Conservation (phyloP, 2,329 filamentous ascomycete species). For the Penicillium frequentans region DNA sequence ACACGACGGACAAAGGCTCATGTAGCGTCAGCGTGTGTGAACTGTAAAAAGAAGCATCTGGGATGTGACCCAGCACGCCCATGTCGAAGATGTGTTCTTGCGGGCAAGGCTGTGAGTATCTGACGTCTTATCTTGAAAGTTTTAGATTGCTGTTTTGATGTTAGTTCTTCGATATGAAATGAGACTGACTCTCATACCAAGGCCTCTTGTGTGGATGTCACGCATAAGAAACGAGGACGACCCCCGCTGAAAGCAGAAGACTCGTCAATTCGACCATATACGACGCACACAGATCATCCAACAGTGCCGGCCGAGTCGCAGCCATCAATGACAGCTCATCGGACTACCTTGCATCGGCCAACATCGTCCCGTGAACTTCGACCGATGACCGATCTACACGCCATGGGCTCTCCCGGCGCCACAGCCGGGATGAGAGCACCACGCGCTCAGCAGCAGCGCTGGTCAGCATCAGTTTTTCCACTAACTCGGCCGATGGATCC, state of each 20-base stretch:
- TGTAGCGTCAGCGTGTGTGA: slow-evolving; percentile 50
- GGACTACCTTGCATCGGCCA: slow-evolving; percentile 31
- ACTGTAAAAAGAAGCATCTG: slow-evolving; percentile 51
- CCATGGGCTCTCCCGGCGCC: slow-evolving; percentile 5
- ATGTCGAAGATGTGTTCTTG: slow-evolving; percentile 47
- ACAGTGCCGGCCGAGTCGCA: slow-evolving; percentile 28
- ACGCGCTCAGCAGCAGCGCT: slow-evolving; percentile 30
- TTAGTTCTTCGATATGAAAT: neutral
- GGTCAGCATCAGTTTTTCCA: slow-evolving; percentile 33
- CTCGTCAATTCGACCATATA: slow-evolving; percentile 33
- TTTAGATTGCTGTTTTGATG: neutral
- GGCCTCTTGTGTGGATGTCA: slow-evolving; percentile 47
- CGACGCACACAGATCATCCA: slow-evolving; percentile 29
- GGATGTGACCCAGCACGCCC: slow-evolving; percentile 48
- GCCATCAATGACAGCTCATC: slow-evolving; percentile 19
- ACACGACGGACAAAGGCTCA: slow-evolving; percentile 49
- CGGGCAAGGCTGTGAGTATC: slow-evolving; percentile 46
- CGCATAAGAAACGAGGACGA: slow-evolving; percentile 48
- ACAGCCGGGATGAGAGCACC: slow-evolving; percentile 21
- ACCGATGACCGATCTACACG: slow-evolving; percentile 40
- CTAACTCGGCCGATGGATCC: slow-evolving; percentile 29
- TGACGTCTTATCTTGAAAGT: neutral
- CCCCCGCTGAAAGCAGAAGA: slow-evolving; percentile 47
- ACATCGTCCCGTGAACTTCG: slow-evolving; percentile 41
- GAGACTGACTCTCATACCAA: slow-evolving; percentile 15